Evolutionary conservation across 495 filamentous ascomycete species (phyloP).

Genomic region (Letharia lupina): DNA sequence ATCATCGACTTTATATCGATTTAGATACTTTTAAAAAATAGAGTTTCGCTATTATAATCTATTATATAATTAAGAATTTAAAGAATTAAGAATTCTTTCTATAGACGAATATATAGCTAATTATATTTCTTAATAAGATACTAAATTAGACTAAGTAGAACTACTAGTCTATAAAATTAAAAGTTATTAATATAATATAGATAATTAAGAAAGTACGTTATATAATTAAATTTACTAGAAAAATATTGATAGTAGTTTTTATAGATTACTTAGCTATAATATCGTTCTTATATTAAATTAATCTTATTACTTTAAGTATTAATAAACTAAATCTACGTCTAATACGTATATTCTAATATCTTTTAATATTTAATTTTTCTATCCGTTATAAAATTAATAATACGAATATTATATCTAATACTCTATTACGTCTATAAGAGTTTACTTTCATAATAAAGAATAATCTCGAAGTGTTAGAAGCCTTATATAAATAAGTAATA

Average conservation of each 20-base stretch:
- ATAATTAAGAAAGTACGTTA: slow-evolving; percentile 3
- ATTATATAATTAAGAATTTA: not conserved
- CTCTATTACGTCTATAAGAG: not conserved
- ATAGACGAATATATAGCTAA: not conserved
- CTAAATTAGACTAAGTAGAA: not conserved
- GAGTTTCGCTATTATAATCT: not conserved
- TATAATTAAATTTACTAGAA: not conserved
- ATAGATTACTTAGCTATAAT: slow-evolving; percentile 3
- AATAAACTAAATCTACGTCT: slow-evolving; percentile 10
- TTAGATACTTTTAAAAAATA: slow-evolving; percentile 14
- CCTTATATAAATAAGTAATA: not conserved
- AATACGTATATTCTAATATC: not conserved
- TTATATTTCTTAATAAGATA: slow-evolving; percentile 8
- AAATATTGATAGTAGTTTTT: not conserved
- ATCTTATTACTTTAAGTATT: slow-evolving; percentile 9
- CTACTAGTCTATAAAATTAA: not conserved
- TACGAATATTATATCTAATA: slow-evolving; percentile 2
- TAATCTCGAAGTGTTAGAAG: not conserved
- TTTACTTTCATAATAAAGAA: not conserved
- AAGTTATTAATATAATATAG: not conserved
- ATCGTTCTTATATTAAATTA: slow-evolving; percentile 8
- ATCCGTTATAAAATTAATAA: slow-evolving; percentile 12
- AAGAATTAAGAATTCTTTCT: not conserved
- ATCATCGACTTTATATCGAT: not conserved
- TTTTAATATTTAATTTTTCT: slow-evolving; percentile 12